Percentiles rank a stretch among this genome's conserved stretches.
phyloP scores from a whole-genome alignment of 495 filamentous ascomycete genomes.

The Aspergillus egyptiacus region DNA sequence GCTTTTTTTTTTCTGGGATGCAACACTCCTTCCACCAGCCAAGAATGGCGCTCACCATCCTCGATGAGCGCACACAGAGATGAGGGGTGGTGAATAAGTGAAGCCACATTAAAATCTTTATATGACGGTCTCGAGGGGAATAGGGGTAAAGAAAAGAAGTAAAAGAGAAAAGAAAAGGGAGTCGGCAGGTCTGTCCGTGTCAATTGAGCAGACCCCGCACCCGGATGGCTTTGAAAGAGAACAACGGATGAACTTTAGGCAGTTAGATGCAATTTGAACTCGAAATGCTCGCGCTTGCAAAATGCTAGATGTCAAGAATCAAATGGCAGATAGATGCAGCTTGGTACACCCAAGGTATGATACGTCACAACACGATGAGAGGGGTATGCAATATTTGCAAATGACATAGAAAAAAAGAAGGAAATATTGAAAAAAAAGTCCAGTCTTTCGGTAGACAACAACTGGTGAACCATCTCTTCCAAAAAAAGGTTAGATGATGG shows the following conservation, averaged over 20 bases:
- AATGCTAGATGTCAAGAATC: slow-evolving; percentile 41
- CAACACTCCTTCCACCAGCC: slow-evolving; percentile 20
- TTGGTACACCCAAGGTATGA: slow-evolving; percentile 31
- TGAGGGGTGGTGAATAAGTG: slow-evolving; percentile 11
- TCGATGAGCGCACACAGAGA: not conserved
- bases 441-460: slow-evolving; percentile 5
- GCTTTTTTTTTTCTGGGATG: slow-evolving; percentile 24
- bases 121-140: slow-evolving; percentile 6
- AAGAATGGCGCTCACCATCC: slow-evolving; percentile 1
- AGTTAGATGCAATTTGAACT: slow-evolving; percentile 36
- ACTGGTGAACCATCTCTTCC: slow-evolving; percentile 10
- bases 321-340: slow-evolving; percentile 35
- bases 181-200: not conserved
- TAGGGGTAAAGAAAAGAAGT: slow-evolving; percentile 12
- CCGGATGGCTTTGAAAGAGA: slow-evolving; percentile 13
- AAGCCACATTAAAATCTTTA: slow-evolving; percentile 35
- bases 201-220: slow-evolving; percentile 4
- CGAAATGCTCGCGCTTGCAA: slow-evolving; percentile 47
- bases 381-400: slow-evolving; percentile 43
- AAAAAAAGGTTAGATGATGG: slow-evolving; percentile 12
- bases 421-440: slow-evolving; percentile 4
- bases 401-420: slow-evolving; percentile 16
- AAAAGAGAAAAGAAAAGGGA: slow-evolving; percentile 10
- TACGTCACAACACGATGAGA: slow-evolving; percentile 23
- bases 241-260: slow-evolving; percentile 17